Percentiles rank a stretch among this genome's conserved stretches.
Conservation (phyloP, 2,329 filamentous ascomycete species). For the Nigrospora oryzae region DNA sequence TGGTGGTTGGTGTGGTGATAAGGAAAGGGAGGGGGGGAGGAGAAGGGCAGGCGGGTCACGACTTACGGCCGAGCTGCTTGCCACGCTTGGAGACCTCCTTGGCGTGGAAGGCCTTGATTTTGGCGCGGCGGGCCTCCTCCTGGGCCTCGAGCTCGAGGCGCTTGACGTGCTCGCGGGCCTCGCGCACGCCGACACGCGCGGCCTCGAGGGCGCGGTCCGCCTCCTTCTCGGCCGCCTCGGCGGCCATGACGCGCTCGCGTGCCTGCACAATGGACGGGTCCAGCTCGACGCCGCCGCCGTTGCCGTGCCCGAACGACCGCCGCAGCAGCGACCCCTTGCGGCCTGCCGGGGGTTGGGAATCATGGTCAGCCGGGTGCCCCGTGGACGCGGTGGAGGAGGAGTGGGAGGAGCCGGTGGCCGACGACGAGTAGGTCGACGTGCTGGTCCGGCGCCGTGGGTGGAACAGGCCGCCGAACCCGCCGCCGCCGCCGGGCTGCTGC, state of each 20-base stretch:
- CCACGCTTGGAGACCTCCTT: conserved; percentile 58
- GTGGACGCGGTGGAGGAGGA: not conserved
- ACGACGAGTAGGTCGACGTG: too few species aligned
- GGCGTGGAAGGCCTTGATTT: conserved; percentile 61
- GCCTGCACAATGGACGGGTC: conserved; percentile 57
- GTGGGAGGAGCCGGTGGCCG: not conserved
- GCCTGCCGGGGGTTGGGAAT: conserved; percentile 11
- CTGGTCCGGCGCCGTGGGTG: too few species aligned
- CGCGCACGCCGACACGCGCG: conserved; percentile 48
- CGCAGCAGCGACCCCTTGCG: conserved; percentile 28
- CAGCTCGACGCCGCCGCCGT: conserved; percentile 30
- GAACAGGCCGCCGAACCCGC: too few species aligned
- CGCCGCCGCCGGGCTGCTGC: not conserved
- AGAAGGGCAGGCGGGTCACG: too few species aligned
- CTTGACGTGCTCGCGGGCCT: conserved; percentile 56
- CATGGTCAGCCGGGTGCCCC: conserved; percentile 2
- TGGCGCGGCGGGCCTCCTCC: conserved; percentile 55
- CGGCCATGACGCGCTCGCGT: conserved; percentile 50
- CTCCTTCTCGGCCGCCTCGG: conserved; percentile 56
- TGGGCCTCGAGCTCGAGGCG: conserved; percentile 55
- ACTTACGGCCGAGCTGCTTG: conserved; percentile 61
- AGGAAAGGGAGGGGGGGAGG: not conserved
- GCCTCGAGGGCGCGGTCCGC: conserved; percentile 55
- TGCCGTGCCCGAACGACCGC: conserved; percentile 34
- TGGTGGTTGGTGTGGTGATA: too few species aligned